These are phyloP conservation scores for Paramecium octaurelia DNA, from an alignment of 73 alveolate genomes.

Conservation along the genomic window DNA sequence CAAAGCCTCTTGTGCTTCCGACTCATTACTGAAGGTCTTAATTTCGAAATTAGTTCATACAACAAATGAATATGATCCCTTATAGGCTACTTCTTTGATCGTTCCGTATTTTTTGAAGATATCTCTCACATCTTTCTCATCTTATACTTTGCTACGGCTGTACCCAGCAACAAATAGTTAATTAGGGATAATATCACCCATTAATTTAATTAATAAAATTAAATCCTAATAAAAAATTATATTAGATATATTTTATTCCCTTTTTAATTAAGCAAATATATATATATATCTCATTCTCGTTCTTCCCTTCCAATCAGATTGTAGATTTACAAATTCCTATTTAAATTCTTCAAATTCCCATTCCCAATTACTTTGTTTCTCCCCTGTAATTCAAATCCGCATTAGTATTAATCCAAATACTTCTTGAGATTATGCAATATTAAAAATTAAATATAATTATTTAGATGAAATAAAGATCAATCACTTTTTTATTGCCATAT, in stretches of 20 bases:
- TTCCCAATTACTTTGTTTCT: background rate
- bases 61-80: conserved; percentile 37
- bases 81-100: conserved; percentile 7
- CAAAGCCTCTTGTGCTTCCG: conserved; percentile 23
- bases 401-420: too few relatives aligned
- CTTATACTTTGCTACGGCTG: background rate
- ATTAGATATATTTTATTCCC: background rate
- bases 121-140: conserved; percentile 22
- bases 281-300: background rate
- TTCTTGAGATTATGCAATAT: background rate
- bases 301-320: background rate
- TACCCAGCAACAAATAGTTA: conserved; percentile 52
- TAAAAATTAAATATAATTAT: background rate
- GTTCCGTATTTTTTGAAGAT: conserved; percentile 4
- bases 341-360: background rate
- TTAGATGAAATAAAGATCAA: background rate
- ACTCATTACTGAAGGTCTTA: conserved; percentile 24
- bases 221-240: background rate
- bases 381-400: background rate
- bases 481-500: background rate
- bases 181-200: conserved; percentile 44
- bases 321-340: background rate
- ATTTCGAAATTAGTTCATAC: background rate
- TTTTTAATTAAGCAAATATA: background rate
- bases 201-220: conserved; percentile 4